Conservation (phyloP, 1,284 basidiomycete species). For the Trametes versicolor region DNA sequence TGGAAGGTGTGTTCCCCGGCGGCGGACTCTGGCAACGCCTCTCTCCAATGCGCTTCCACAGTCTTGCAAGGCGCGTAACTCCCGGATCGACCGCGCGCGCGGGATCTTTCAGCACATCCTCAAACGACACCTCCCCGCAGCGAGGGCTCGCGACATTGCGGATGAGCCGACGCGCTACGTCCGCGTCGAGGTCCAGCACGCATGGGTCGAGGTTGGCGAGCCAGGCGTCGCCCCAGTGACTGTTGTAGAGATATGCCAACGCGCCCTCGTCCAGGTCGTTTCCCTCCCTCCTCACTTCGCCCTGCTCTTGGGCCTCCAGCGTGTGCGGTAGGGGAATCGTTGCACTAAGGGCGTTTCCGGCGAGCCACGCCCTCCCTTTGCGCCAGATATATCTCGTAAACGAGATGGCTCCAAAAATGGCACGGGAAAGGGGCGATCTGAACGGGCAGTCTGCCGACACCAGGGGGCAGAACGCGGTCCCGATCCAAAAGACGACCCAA, state of each 20-base stretch:
- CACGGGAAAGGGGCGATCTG: slow-evolving; percentile 21
- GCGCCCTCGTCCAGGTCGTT: slow-evolving; percentile 5
- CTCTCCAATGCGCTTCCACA: neutral
- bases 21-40: neutral
- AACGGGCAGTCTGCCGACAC: slow-evolving; percentile 15
- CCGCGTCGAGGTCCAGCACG: slow-evolving; percentile 4
- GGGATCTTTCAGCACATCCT: neutral
- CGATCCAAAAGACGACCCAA: slow-evolving; percentile 24
- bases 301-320: neutral
- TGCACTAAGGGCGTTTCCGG: neutral
- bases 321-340: neutral
- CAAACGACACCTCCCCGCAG: neutral
- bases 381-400: neutral
- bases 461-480: slow-evolving; percentile 20
- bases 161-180: neutral
- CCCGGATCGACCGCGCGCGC: neutral
- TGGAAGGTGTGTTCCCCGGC: neutral
- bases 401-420: neutral
- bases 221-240: slow-evolving; percentile 12
- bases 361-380: neutral
- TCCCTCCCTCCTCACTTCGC: neutral
- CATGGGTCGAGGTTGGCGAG: slow-evolving; percentile 9
- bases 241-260: slow-evolving; percentile 13
- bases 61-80: neutral
- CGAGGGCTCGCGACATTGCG: neutral